These are phyloP conservation scores for Vachellia pachyceras DNA, from an alignment of 306 rosid species.

Conservation along the genomic window DNA sequence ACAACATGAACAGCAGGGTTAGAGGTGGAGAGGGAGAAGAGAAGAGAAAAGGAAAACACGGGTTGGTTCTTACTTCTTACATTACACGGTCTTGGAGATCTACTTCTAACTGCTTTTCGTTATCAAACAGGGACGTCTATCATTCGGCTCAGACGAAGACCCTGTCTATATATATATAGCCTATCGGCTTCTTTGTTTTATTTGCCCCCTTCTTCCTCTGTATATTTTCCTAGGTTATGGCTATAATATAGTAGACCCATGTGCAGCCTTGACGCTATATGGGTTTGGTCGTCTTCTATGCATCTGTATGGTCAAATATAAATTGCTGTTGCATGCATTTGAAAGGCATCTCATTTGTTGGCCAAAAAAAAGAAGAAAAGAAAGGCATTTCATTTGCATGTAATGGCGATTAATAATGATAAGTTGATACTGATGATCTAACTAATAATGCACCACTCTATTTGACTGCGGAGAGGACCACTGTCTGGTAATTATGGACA, in stretches of 20 bases:
- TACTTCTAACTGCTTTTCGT: slow-evolving; percentile 25
- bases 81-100: slow-evolving; percentile 18
- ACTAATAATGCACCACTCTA: background rate
- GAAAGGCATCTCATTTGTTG: background rate
- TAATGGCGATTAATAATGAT: background rate
- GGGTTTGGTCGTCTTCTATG: background rate
- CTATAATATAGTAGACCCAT: background rate
- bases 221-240: background rate
- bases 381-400: too few relatives aligned
- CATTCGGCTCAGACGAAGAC: slow-evolving; percentile 2
- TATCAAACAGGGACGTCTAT: slow-evolving; percentile 29
- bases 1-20: too few relatives aligned
- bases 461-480: slow-evolving; percentile 56
- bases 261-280: background rate
- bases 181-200: background rate
- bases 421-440: background rate
- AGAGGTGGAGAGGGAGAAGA: too few relatives aligned
- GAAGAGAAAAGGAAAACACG: background rate
- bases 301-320: background rate
- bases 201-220: background rate
- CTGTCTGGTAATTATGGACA: slow-evolving; percentile 61
- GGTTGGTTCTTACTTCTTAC: slow-evolving; percentile 11
- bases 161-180: slow-evolving; percentile 11
- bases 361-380: too few relatives aligned
- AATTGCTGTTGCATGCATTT: background rate